Evolutionary conservation across 352 stramenopile species (phyloP), one percentile per base, ranked within the genome.

Genomic region (Aphanomyces euteiches): DNA sequence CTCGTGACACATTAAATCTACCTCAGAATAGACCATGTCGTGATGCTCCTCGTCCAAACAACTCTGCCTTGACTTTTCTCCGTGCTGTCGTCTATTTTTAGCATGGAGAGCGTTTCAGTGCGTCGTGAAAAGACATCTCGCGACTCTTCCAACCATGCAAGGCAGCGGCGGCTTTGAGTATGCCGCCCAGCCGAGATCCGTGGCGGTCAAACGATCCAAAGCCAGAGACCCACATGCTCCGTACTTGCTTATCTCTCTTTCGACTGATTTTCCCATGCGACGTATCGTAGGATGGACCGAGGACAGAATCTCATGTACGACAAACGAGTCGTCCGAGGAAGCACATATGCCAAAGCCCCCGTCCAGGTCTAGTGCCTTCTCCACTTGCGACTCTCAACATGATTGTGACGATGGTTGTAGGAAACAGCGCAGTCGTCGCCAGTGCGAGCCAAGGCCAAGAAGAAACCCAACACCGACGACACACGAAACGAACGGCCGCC

Each of bases 281-380:
- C 63, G 12, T 43, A 13, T 36, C 43, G 19, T 67, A 10, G 48
- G 36, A 41, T 3, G 66, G 7, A 41, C 6, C 7, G 81, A 48
- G 15, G 78, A 12, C 85, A 95, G 63, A 98, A 98, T 72, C 94
- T 98, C 71, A 98, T 98, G 93, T 98, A 86, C 59, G 92, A 98
- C 74, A 83, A 84, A 50, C 84, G 94, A n/a, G 84, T 98, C 45
- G 87, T 97, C 45, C 88, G 94, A n/a, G 92, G 94, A 7, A 98
- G 93, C 65, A 97, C 93, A 19, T 98, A 97, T 75, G 85, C 93
- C 39, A 79, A 79, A 38, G 77, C 82, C 56, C 83, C 88, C 64
- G 78, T 87, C 45, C 38, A 76, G 64, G 43, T 34, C 17, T 47
- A 2, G 57, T 59, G 15, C 50, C 48, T 7, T 36, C 59, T 72